These are phyloP conservation scores for Zoysia japonica DNA, from an alignment of 176 grass and related monocot genomes.

Conservation along the genomic window DNA sequence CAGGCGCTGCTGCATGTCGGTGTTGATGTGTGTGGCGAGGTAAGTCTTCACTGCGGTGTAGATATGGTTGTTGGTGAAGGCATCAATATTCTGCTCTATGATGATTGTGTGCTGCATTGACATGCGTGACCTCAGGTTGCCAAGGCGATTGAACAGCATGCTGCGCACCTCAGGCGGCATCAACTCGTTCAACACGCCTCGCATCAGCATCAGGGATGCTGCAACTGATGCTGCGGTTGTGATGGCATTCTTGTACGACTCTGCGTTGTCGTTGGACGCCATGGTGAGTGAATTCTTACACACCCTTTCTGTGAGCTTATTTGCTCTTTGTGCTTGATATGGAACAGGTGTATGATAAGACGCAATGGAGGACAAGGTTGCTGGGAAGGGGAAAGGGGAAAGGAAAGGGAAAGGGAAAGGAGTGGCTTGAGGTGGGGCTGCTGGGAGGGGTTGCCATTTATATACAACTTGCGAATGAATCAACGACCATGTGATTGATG, in stretches of 20 bases:
- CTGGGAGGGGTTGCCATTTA: neutral
- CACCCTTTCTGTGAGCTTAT: neutral
- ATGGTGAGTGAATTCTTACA: neutral
- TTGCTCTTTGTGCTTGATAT: neutral
- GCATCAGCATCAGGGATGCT: slow-evolving; percentile 32
- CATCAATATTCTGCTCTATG: slow-evolving; percentile 39
- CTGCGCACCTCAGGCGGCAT: slow-evolving; percentile 23
- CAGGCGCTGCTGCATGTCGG: slow-evolving; percentile 26
- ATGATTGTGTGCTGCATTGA: slow-evolving; percentile 40
- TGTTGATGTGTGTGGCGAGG: slow-evolving; percentile 36
- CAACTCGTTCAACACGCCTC: slow-evolving; percentile 25
- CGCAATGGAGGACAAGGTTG: neutral
- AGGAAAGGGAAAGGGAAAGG: neutral
- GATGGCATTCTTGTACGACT: slow-evolving; percentile 34
- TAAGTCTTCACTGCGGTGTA: slow-evolving; percentile 50
- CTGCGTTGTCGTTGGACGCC: no score
- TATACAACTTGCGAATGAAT: neutral
- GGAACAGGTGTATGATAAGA: neutral
- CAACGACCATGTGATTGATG: neutral
- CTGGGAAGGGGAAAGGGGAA: neutral
- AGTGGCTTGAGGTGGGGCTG: neutral
- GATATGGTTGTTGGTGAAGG: slow-evolving; percentile 42
- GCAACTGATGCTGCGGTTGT: slow-evolving; percentile 1
- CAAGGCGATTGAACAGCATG: neutral
- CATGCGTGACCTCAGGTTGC: slow-evolving; percentile 24